Base-by-base conservation (phyloP, 176 grass and related monocot genomes). In the Paspalum vaginatum region DNA sequence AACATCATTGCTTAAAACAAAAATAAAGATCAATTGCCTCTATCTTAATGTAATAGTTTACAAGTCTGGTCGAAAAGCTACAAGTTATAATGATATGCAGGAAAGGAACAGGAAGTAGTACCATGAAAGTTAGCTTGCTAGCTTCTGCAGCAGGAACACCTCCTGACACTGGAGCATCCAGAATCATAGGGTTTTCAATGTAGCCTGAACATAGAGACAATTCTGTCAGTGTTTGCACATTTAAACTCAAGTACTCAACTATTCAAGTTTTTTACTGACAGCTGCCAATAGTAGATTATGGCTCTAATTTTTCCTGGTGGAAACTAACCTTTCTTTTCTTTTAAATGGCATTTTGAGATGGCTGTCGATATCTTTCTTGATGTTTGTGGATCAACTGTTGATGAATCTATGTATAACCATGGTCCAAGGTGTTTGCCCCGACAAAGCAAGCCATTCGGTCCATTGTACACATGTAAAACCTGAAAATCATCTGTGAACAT, bases 401-500 rank as follows among this genome's bases (percentile, higher is more conserved):
- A 98, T 75, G 92, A 95, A 80, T 98, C 92, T 66, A 98, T 95
- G 78, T 93, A 98, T 57, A 98, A 80, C 95, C 95, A 98, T 32
- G 95, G 95, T 61, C 86, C 72, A 68, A 93, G 27, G 60, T 14
- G 44, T 32, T 15, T 74, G 37, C 52, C 76, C 74, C 56, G 42
- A 78, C 38, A 27, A 43, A 95, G 83, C 83, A 98, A 95, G 55
- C 95, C 95, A 60, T 87, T 84, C 39, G 7, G 63, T 54, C 90
- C 92, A 72, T 12, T 82, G 77, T 92, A 98, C 17, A 98, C 95
- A 64, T 98, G 88, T 78, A 98, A 83, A 85, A 98, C 90, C 92
- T 95, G 93, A 62, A 79, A 78, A 76, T 14, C 10, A 17, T 14
- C 14, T 46, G 2, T 39, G 61, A 82, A 52, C 41, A 64, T 24